Percentiles rank a stretch among this genome's conserved stretches.
Conservation (phyloP, 768 basidiomycete species). For the Lactifluus subvellereus region DNA sequence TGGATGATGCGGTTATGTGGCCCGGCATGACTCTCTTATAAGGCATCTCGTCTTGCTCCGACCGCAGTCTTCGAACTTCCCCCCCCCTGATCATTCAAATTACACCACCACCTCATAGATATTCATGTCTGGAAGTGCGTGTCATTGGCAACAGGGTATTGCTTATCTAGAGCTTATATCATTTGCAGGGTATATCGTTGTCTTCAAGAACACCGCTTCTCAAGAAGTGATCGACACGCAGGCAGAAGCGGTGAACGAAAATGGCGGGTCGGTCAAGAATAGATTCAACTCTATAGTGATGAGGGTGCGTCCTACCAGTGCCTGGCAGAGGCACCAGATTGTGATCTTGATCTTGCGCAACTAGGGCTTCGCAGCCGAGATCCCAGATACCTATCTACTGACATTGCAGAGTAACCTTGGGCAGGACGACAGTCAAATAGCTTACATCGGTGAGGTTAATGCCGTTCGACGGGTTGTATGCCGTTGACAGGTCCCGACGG, state of each 20-base stretch:
- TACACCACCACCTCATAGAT: neutral
- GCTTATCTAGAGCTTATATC: conserved; percentile 14
- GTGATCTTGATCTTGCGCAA: neutral
- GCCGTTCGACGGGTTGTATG: neutral
- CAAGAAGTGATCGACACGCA: conserved; percentile 40
- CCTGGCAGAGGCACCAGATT: neutral
- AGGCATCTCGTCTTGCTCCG: neutral
- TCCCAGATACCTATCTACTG: conserved; percentile 32
- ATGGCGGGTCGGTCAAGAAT: conserved; percentile 43
- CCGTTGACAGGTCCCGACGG: neutral
- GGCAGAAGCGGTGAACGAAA: conserved; percentile 33
- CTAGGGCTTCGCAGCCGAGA: conserved; percentile 42
- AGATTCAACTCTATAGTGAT: conserved; percentile 34
- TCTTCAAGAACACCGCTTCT: conserved; percentile 45
- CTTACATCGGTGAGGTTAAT: conserved; percentile 41
- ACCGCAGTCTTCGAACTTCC: neutral
- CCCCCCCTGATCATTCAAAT: neutral
- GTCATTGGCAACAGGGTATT: neutral
- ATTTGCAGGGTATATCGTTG: conserved; percentile 45
- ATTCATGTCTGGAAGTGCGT: conserved; percentile 27
- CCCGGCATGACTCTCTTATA: neutral
- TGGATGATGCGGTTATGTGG: neutral
- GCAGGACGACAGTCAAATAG: conserved; percentile 31
- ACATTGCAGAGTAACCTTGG: conserved; percentile 32
- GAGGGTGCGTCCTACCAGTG: neutral